Conservation (phyloP, 2,329 filamentous ascomycete genomes). For the Paramyrothecium sp. region DNA sequence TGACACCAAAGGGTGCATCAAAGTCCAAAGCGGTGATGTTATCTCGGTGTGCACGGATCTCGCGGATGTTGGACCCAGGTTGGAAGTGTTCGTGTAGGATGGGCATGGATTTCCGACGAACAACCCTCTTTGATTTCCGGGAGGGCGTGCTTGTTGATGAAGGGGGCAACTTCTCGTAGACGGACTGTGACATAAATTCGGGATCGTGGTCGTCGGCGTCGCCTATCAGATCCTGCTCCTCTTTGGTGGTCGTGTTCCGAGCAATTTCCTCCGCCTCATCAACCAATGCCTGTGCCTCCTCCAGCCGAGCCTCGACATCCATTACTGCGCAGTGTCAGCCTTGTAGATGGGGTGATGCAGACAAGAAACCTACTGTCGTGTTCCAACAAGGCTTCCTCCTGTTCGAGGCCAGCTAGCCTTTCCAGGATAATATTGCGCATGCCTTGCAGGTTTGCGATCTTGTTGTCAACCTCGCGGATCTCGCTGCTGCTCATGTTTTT, state of each 20-base stretch:
- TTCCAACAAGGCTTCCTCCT: constrained; percentile 87
- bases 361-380: constrained; percentile 67
- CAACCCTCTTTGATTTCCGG: constrained; percentile 49
- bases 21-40: constrained; percentile 90
- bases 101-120: constrained; percentile 81
- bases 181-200: constrained; percentile 94
- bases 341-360: background rate
- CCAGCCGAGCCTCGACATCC: constrained; percentile 60
- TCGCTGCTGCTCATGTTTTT: constrained; percentile 98
- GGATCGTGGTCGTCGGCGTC: constrained; percentile 46
- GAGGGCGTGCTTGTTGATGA: constrained; percentile 48
- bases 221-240: constrained; percentile 52
- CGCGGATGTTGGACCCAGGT: constrained; percentile 82
- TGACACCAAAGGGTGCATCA: constrained; percentile 92
- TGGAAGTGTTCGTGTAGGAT: constrained; percentile 95
- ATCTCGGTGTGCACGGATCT: constrained; percentile 86
- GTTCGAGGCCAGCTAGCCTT: constrained; percentile 79
- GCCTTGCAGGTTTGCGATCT: constrained; percentile 86
- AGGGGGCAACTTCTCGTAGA: constrained; percentile 86
- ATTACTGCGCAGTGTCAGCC: constrained; percentile 49
- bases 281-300: constrained; percentile 58
- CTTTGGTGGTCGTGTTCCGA: constrained; percentile 48
- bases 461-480: constrained; percentile 94
- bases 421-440: constrained; percentile 94
- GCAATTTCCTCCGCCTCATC: constrained; percentile 59